A percentile compares a stretch with the other conserved stretches of the same genome.
Evolutionary conservation across 2,329 filamentous ascomycete genomes (phyloP).

Genomic region (Exophiala bonariae): DNA sequence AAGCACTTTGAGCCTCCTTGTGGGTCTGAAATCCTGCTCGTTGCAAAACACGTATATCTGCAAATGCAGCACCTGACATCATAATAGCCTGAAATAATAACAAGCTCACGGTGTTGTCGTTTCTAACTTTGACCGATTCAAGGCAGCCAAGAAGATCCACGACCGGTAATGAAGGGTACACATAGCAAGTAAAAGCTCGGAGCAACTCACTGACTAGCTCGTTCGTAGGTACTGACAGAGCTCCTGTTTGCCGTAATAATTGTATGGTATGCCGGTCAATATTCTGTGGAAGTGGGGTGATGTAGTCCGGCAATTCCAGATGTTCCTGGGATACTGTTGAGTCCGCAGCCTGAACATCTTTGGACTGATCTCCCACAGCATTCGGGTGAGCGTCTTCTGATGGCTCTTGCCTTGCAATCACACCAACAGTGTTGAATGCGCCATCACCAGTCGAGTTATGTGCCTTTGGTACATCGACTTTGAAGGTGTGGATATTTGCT

Average conservation of each 20-base stretch:
- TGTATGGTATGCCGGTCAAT: conserved; percentile 6
- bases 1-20: conserved; percentile 79
- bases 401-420: neutral
- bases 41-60: conserved; percentile 75
- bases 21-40: conserved; percentile 66
- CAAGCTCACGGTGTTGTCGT: conserved; percentile 60
- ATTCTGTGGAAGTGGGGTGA: conserved; percentile 2
- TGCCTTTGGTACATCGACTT: neutral
- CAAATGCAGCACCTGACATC: conserved; percentile 86
- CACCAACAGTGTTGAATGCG: neutral
- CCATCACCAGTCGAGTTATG: no score
- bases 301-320: conserved; percentile 3
- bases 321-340: neutral
- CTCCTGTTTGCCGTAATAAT: conserved; percentile 1
- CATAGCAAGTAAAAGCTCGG: conserved; percentile 11
- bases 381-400: neutral
- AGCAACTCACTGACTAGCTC: conserved; percentile 1
- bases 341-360: neutral
- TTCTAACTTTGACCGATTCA: conserved; percentile 3
- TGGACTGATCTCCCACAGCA: neutral
- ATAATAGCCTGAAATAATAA: conserved; percentile 91
- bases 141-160: conserved; percentile 8
- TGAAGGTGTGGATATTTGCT: conserved; percentile 6
- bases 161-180: conserved; percentile 10
- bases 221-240: conserved; percentile 2